A percentile compares a stretch with the other conserved stretches of the same genome.
Conservation (phyloP, 139 green algal species). For the Tetradesmus obliquus region DNA sequence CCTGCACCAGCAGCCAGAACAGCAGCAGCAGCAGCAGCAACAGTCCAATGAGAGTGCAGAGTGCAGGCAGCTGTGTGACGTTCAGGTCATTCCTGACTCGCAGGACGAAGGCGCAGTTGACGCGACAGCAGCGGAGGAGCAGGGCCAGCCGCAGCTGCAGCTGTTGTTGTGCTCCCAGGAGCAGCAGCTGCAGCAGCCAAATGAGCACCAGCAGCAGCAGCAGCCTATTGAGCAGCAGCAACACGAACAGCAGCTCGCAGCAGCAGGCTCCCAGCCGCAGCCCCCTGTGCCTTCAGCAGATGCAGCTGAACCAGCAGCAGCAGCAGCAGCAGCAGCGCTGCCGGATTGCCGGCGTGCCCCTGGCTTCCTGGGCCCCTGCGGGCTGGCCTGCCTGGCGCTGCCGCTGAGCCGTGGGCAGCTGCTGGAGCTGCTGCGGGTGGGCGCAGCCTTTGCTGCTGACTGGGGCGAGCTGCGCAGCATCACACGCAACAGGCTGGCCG, state of each 20-base stretch:
- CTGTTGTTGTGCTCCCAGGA: neutral
- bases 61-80: neutral
- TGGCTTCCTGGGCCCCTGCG: constrained; percentile 61
- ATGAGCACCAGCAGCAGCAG: constrained; percentile 5
- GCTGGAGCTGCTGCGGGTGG: constrained; percentile 60
- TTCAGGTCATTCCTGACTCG: neutral
- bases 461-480: constrained; percentile 80
- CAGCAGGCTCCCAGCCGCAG: neutral
- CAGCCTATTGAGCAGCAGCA: neutral
- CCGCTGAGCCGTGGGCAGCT: constrained; percentile 44
- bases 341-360: constrained; percentile 5
- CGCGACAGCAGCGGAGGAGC: neutral
- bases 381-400: constrained; percentile 56
- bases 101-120: neutral
- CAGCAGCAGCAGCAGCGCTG: constrained; percentile 19
- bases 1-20: constrained; percentile 25
- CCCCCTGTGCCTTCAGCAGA: neutral
- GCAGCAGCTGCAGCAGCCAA: neutral
- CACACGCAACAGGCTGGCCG: constrained; percentile 61
- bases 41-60: neutral
- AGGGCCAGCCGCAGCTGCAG: constrained; percentile 20
- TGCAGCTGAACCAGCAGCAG: neutral
- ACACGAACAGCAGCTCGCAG: neutral
- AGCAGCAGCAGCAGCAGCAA: constrained; percentile 40
- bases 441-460: constrained; percentile 73